Base-by-base conservation (phyloP, 2,329 filamentous ascomycete genomes). In the Teratosphaeria nubilosa region DNA sequence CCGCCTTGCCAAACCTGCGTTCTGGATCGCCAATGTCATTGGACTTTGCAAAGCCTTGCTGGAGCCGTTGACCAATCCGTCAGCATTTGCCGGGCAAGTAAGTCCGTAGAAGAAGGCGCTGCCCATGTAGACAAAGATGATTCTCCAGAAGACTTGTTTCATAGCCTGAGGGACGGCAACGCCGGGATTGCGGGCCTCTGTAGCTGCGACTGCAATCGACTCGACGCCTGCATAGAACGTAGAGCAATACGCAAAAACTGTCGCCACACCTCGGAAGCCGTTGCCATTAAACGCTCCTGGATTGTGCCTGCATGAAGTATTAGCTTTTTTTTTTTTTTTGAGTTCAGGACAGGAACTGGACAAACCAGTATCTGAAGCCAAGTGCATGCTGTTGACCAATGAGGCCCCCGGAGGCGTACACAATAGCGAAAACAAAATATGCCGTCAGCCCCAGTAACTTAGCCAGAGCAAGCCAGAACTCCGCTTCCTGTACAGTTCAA, bases 1-100 rank as follows among this genome's bases (percentile, higher is more conserved):
- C 86, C 88, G 27, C 82, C 83, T 57, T 86, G 72, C 82, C 86
- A 91, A n/a, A 1, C 87, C 87, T 1, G 87, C 88, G 59, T 83
- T 88, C 61, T 86, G 82, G 52, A 91, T 82, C 1, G 86, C 86
- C 60, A 90, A 82, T 0, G 86, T 90, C 80, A 90, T 87, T 0
- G 86, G 86, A 22, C 84, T 87, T 71, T 86, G 81, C 27, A 90
- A 77, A 0, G 86, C 85, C 58, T 85, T 82, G 57, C 81, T 84
- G 3, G 71, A 72, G 3, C 82, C 82, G 30, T 82, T 83, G 48
- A 87, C 77, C 0, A 91, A 78, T 0, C 80, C 82, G 3, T 79
- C 73, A 0, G 85, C 83, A 63, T 90, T 83, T 60, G 85, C 83
- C 0, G 87, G 86, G 63, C 87, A 88, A 59, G 34, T 37, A 16